Base-by-base conservation (phyloP, 2,329 filamentous ascomycete genomes). In the Epichloe sibirici region DNA sequence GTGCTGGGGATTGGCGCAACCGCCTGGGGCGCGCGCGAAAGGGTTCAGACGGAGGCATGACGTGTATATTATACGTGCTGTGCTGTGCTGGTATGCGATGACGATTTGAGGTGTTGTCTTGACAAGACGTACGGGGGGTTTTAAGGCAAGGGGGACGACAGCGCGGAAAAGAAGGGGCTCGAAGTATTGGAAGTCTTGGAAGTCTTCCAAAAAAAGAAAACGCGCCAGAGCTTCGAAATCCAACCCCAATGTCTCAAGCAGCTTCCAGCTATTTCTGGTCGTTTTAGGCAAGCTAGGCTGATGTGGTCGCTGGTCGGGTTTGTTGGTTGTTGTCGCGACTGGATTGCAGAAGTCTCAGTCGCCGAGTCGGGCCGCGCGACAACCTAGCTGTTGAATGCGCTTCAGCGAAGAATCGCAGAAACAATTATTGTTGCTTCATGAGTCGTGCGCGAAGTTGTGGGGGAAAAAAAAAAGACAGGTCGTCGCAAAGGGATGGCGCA, bases 1-100 rank as follows among this genome's bases (percentile, higher is more conserved):
- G 73, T 12, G 66, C 62, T 47, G 67, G 63, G 43, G 66, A 63
- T 57, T 65, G 66, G 57, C 69, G 67, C 59, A 71, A 70, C 55
- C 66, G 70, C 61, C 68, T 70, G 57, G 75, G 66, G 57, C 74
- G 66, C 55, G 71, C 67, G 62, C 70, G 66, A 53, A 69, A 66
- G 57, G 71, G 69, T 64, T 74, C 71, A 52, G 73, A 69, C 61
- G 70, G 66, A 62, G 70, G 66, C 76, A 78, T 77, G 53, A 51
- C 63, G 57, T 38, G 43, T 48, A 42, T 55, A 48, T 55, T 17
- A 17, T 17, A 17, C 17, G 17, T 17, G 17, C 9, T 48, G 50
- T 52, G 53, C 54, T 59, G 58, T 57, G 62, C 58, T 61, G 57
- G 56, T 53, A 56, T 58, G 55, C 48, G 48, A 48, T 44, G 47